Base-by-base conservation (phyloP, 495 filamentous ascomycete species). In the Cryomyces antarcticus region DNA sequence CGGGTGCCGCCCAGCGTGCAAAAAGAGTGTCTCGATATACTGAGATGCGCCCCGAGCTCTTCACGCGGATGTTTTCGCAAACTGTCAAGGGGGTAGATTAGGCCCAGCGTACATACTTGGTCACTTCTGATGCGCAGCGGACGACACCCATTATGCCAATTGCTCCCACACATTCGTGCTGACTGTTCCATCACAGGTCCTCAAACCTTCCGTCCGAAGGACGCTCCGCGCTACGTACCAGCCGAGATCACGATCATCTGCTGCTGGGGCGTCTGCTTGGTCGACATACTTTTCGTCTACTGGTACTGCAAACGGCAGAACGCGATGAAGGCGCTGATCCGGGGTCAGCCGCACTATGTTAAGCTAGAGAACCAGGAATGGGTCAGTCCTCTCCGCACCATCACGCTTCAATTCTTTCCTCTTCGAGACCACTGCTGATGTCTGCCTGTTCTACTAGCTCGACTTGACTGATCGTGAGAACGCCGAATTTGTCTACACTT, bases 181-280 rank as follows among this genome's bases (percentile, higher is more conserved):
- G 56, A 50, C 28, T 51, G 47, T 38, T 51, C 47, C 31, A 43
- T 7, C 36, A 30, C 44, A 67, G 62, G 65, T 7, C 68, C 70
- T 30, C 72, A 76, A 55, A 69, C 65, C n/a, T 78, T 77, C 58
- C 60, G 70, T 9, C 66, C 70, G 0, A 50, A 64, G 30, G 70
- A 75, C 51, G 71, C 68, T 5, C 69, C 74, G 10, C 60, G 66
- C 30, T 84, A 82, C 49, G 65, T 75, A 12, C 74, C 76, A 4
- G 79, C 75, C 13, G 75, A 78, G 48, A 74, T 81, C 42, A 73
- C 70, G 3, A 75, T 82, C 45, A 67, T 81, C 28, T 67, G 71
- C n/a, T 79, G 77, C 53, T 71, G 66, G 60, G 62, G 56, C 12
- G 59, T 75, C 4, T 71, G 68, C 41, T 45, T 78, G 4, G 30